Conservation (phyloP, 1,139 yeast genomes). For the Debaryomycetaceae sp. region DNA sequence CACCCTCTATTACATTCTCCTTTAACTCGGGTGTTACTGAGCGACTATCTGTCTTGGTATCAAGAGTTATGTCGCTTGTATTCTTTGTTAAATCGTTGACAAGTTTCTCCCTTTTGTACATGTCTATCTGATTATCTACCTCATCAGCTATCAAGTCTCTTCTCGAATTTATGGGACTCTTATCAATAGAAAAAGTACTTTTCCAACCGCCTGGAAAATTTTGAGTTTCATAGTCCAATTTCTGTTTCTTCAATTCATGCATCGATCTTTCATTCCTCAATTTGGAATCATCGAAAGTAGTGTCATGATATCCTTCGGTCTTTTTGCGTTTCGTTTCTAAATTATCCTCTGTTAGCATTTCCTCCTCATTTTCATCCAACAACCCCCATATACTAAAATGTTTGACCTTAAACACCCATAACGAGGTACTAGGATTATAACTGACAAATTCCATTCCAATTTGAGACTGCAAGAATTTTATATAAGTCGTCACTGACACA, state of each 20-base stretch:
- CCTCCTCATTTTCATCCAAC: slow-evolving; percentile 62
- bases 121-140: slow-evolving; percentile 22
- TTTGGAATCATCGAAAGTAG: slow-evolving; percentile 24
- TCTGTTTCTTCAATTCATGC: slow-evolving; percentile 37
- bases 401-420: slow-evolving; percentile 79
- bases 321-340: slow-evolving; percentile 27
- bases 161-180: slow-evolving; percentile 18
- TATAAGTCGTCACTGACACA: slow-evolving; percentile 26
- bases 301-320: slow-evolving; percentile 23
- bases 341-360: slow-evolving; percentile 31
- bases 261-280: slow-evolving; percentile 25
- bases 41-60: slow-evolving; percentile 19
- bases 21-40: slow-evolving; percentile 6
- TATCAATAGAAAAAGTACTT: slow-evolving; percentile 8
- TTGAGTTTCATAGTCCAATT: slow-evolving; percentile 23
- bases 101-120: slow-evolving; percentile 16
- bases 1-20: slow-evolving; percentile 6
- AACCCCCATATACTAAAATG: slow-evolving; percentile 96
- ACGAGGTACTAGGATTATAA: slow-evolving; percentile 71
- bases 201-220: slow-evolving; percentile 40
- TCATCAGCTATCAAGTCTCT: slow-evolving; percentile 26
- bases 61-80: slow-evolving; percentile 31
- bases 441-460: slow-evolving; percentile 75
- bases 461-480: slow-evolving; percentile 47
- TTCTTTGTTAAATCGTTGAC: slow-evolving; percentile 18